Evolutionary conservation across 257 asterid species (phyloP), one percentile per base, ranked within the genome.

Genomic region (Solanum chiquidenum): DNA sequence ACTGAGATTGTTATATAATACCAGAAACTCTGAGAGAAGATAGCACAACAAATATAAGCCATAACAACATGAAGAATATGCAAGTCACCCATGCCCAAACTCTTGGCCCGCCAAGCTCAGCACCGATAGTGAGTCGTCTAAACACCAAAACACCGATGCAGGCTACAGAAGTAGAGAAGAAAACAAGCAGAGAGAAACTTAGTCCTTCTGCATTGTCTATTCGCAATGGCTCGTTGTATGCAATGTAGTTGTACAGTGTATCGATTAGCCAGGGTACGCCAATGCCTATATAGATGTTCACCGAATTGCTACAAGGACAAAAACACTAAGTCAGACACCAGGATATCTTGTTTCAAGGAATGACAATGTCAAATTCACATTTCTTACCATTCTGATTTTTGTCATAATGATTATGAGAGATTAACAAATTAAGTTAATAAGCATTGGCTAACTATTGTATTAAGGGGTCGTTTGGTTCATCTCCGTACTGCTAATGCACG

Each of bases 181-280:
- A 96, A 87, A 95, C 85, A 11, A 94, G 98, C 88, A 96, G 87
- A 27, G 99, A 95, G 94, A 93, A 96, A 92, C 98, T 93, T 12
- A 96, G 96, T 12, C 97, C 98, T 6, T 76, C 91, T 1, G 97
- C 98, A 27, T 96, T 92, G 86, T 95, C 91, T 89, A 96, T 94
- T 87, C 92, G 88, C 86, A 96, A 83, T 0, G 98, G 98, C 86
- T 95, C 86, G 49, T 88, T 94, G 91, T 94, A 96, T n/a, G 97
- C 99, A 8, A 96, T 25, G 90, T 83, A 94, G 91, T 96, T 96
- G 97, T 95, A 96, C 52, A 92, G 2, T 25, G 99, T 94, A 91
- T 96, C 88, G 31, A 95, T 95, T 72, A 96, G 94, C 99, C 99
- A 96, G 5, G 99, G 99, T 52, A 95, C 87, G 9, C 99, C 99